Base-by-base conservation (phyloP, 140 eudicot genomes). In the Cichorium intybus region DNA sequence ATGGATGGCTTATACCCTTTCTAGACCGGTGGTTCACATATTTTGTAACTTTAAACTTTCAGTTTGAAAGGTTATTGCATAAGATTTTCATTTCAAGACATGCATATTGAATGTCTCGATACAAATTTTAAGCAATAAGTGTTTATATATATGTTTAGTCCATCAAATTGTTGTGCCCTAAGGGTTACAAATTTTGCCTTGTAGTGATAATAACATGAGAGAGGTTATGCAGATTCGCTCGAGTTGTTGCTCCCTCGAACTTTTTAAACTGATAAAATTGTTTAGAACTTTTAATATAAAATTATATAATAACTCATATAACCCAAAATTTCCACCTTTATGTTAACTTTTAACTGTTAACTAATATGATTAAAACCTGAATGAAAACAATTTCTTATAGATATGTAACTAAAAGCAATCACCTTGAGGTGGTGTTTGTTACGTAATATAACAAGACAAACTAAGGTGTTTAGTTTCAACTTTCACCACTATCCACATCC, bases 31-130 rank as follows among this genome's bases (percentile, higher is more conserved):
- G 6, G 10, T 48, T 52, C 49, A 55, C 34, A 17, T 46, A 10
- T 66, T 48, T 64, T 23, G 39, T 28, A 46, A 10, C 21, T 60
- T 53, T 5, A 20, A 28, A 28, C 58, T 62, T 63, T 49, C 65
- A 53, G 10, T 50, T 70, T 50, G 15, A 60, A 5, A 70, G 60
- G 61, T 24, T 24, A 37, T 12, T 24, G 34, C 77, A 72, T 45
- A 35, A 6, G 24, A 6, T 41, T 72, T 22, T 51, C 60, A 63
- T 72, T 43, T 21, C 22, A 62, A 12, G 2, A 64, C 58, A 72
- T 43, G 37, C 57, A 15, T 33, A 47, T 49, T 16, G 28, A 0
- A 22, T 59, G 68, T 49, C 49, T n/a, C 23, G 6, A 10, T 47
- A 7, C 12, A 48, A 48, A 7, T 48, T 48, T 48, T 20, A 48